Evolutionary conservation across 257 asterid species (phyloP).

Genomic region (Fraxinus excelsior): DNA sequence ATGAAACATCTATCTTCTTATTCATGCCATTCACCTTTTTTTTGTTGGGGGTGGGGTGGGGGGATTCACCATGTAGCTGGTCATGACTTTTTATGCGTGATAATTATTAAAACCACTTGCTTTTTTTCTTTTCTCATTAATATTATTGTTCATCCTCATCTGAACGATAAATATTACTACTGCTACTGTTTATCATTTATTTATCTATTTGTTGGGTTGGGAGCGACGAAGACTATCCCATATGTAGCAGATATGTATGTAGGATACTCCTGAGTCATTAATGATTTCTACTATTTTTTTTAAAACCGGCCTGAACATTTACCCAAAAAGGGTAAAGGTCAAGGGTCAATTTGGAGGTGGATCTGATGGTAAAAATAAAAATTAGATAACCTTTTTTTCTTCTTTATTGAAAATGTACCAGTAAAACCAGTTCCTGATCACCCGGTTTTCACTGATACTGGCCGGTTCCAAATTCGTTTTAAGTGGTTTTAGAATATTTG

Average conservation of each 20-base stretch:
- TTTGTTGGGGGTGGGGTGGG: neutral
- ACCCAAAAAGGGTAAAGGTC: too few relatives aligned
- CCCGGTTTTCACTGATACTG: too few relatives aligned
- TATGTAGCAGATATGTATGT: neutral
- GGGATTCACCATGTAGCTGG: neutral
- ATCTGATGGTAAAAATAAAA: too few relatives aligned
- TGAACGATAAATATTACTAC: neutral
- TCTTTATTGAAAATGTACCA: too few relatives aligned
- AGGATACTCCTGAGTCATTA: neutral
- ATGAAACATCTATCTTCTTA: too few relatives aligned
- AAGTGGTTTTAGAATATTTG: too few relatives aligned
- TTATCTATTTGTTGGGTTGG: neutral
- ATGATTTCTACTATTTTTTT: neutral
- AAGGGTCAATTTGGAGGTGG: too few relatives aligned
- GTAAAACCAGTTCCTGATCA: too few relatives aligned
- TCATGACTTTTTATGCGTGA: slow-evolving; percentile 2
- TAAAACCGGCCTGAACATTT: too few relatives aligned
- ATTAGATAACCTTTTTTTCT: too few relatives aligned
- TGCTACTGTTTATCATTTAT: slow-evolving; percentile 10
- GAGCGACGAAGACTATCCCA: neutral
- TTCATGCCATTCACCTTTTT: neutral
- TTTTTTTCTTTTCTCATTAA: neutral
- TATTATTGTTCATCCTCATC: too few relatives aligned
- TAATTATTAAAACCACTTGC: neutral
- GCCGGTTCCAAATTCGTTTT: too few relatives aligned